Evolutionary conservation across 495 filamentous ascomycete species (phyloP).

Genomic region (Hyphodiscus hymeniophilus): DNA sequence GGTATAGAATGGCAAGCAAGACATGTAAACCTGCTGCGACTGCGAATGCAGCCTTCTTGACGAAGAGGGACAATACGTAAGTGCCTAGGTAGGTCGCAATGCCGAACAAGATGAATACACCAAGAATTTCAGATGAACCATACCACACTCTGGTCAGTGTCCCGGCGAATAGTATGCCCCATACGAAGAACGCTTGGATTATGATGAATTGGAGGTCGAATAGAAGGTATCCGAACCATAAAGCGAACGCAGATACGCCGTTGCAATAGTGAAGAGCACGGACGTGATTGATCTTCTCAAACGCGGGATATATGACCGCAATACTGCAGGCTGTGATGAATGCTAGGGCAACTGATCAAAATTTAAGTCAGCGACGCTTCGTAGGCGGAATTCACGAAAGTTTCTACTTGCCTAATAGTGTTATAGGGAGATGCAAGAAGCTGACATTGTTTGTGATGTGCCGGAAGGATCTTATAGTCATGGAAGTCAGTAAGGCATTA

Average conservation of each 20-base stretch:
- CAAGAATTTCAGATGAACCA: conserved; percentile 11
- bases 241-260: conserved; percentile 17
- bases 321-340: conserved; percentile 12
- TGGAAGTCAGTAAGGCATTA: background rate
- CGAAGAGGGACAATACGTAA: conserved; percentile 16
- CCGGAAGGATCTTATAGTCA: conserved; percentile 3
- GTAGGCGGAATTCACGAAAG: no score
- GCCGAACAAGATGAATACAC: conserved; percentile 17
- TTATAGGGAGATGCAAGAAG: conserved; percentile 7
- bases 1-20: conserved; percentile 15
- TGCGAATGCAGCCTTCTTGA: conserved; percentile 19
- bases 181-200: conserved; percentile 15
- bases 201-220: conserved; percentile 21
- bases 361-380: no score
- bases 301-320: conserved; percentile 17
- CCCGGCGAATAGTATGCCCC: conserved; percentile 15
- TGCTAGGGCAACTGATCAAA: conserved; percentile 6
- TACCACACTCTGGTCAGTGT: conserved; percentile 8
- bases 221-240: conserved; percentile 17
- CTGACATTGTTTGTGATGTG: conserved; percentile 1
- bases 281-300: conserved; percentile 17
- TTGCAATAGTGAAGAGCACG: conserved; percentile 20
- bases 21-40: conserved; percentile 19
- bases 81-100: conserved; percentile 19
- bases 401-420: background rate